Conservation (phyloP, 345 rosid species). For the Lumnitzera racemosa region DNA sequence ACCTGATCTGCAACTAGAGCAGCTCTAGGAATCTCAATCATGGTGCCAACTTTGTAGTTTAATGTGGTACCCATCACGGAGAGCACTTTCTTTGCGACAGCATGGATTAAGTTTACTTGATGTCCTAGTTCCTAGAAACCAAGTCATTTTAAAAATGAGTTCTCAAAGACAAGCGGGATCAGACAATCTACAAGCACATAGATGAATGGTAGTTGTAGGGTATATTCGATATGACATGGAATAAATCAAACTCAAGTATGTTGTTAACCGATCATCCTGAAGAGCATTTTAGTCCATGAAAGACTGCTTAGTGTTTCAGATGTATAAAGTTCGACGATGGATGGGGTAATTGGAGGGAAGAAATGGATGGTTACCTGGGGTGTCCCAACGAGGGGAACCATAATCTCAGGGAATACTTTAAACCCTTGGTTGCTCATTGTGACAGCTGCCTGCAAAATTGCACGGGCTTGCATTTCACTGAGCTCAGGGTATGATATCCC, state of each 20-base stretch:
- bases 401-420: conserved; percentile 83
- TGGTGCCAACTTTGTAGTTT: conserved; percentile 83
- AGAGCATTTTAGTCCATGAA: neutral
- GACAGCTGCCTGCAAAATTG: conserved; percentile 84
- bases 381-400: conserved; percentile 99
- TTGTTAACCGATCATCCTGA: too few relatives aligned
- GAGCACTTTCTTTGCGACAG: conserved; percentile 61
- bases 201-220: too few relatives aligned
- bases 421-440: conserved; percentile 68
- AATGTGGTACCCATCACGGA: conserved; percentile 56
- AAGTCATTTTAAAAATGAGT: neutral
- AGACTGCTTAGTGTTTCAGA: neutral
- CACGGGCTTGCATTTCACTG: conserved; percentile 92
- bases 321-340: neutral
- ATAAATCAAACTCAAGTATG: too few relatives aligned
- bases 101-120: conserved; percentile 57
- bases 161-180: neutral
- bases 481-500: conserved; percentile 95
- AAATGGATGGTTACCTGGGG: conserved; percentile 48
- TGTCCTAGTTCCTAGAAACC: conserved; percentile 67
- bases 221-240: too few relatives aligned
- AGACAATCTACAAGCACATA: neutral
- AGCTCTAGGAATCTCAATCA: conserved; percentile 98
- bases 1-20: conserved; percentile 96
- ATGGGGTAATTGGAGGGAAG: neutral